Percentiles rank a stretch among this genome's conserved stretches.
Conservation (phyloP, 1,284 basidiomycete genomes). For the Ceraceosorus guamensis region DNA sequence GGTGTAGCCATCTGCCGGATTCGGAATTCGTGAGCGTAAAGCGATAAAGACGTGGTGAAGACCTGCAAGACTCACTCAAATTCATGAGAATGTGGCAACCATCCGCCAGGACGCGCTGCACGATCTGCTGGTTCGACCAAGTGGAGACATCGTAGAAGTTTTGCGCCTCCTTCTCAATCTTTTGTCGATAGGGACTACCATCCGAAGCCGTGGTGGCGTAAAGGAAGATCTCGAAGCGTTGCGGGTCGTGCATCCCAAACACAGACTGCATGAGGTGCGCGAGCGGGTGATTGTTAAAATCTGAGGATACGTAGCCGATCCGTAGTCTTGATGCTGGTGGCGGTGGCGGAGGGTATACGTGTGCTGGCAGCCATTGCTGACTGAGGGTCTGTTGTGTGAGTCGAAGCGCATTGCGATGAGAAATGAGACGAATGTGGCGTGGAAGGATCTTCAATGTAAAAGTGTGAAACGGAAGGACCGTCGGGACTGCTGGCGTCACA, state of each 20-base stretch:
- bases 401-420: constrained; percentile 58
- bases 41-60: no score
- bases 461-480: constrained; percentile 59
- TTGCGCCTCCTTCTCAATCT: constrained; percentile 55
- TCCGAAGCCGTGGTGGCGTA: constrained; percentile 59
- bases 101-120: constrained; percentile 54
- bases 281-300: constrained; percentile 61
- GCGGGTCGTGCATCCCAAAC: constrained; percentile 56
- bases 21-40: no score
- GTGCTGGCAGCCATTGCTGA: constrained; percentile 54
- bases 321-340: constrained; percentile 55
- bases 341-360: constrained; percentile 56
- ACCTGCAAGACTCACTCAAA: constrained; percentile 25
- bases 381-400: constrained; percentile 55
- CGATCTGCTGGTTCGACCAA: constrained; percentile 52
- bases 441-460: constrained; percentile 57
- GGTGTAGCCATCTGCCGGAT: constrained; percentile 56
- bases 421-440: constrained; percentile 56
- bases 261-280: constrained; percentile 61
- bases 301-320: constrained; percentile 59
- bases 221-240: constrained; percentile 54
- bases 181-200: constrained; percentile 54
- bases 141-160: constrained; percentile 56
- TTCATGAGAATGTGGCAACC: constrained; percentile 59
- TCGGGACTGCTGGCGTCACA: constrained; percentile 53